Percentiles rank a stretch among this genome's conserved stretches.
phyloP scores from a whole-genome alignment of 2,329 filamentous ascomycete species.

The Diplodia intermedia region DNA sequence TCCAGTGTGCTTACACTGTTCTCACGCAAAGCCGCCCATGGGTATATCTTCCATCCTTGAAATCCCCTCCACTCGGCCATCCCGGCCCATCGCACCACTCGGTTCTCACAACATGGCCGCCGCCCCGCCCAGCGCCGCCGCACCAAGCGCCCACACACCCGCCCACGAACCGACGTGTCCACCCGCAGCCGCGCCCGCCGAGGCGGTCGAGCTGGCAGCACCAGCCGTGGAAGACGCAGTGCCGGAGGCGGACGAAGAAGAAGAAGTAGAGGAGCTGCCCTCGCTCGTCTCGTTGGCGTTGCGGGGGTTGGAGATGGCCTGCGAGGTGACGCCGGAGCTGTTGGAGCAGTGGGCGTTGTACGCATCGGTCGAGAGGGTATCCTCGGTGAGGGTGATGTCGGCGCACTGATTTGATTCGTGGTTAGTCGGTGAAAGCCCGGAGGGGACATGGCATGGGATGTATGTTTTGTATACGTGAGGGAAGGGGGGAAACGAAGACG shows the following conservation, averaged over 20 bases:
- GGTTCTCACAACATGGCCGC: neutral
- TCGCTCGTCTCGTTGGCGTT: conserved; percentile 57
- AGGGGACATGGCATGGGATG: neutral
- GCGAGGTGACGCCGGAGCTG: conserved; percentile 56
- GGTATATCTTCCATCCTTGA: neutral
- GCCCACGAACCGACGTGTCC: neutral
- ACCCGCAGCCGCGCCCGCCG: conserved; percentile 9
- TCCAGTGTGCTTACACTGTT: no score
- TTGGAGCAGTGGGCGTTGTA: conserved; percentile 63
- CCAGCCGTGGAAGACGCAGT: conserved; percentile 31
- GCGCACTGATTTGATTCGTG: conserved; percentile 64
- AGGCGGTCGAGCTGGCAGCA: conserved; percentile 14
- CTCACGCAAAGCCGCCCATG: neutral
- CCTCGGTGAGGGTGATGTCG: conserved; percentile 71
- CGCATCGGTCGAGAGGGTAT: conserved; percentile 55
- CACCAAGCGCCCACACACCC: conserved; percentile 11
- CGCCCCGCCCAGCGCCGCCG: neutral
- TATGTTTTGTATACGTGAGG: neutral
- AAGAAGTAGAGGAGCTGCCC: conserved; percentile 38
- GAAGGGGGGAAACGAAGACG: neutral
- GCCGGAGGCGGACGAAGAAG: conserved; percentile 34
- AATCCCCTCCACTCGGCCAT: no score
- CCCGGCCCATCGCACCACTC: no score
- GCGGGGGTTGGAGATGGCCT: conserved; percentile 54
- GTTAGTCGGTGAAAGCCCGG: no score